These are phyloP conservation scores for Curvularia sp. DNA, from an alignment of 2,329 filamentous ascomycete species.

Conservation along the genomic window DNA sequence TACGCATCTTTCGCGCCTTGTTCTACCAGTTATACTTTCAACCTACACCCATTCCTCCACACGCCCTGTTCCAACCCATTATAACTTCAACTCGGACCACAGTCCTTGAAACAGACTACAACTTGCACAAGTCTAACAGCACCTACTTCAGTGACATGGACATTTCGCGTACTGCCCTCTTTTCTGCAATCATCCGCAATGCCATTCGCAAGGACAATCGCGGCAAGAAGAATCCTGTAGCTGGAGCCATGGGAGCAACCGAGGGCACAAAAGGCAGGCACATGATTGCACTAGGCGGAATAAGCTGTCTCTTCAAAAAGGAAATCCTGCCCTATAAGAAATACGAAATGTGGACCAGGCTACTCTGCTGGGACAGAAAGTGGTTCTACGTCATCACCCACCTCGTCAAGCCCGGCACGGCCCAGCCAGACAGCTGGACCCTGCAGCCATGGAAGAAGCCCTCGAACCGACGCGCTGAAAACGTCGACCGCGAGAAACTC, in stretches of 20 bases:
- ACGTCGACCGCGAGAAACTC: constrained; percentile 45
- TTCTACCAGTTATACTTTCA: constrained; percentile 58
- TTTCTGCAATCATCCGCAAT: constrained; percentile 63
- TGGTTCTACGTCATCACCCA: constrained; percentile 60
- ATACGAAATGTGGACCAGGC: constrained; percentile 58
- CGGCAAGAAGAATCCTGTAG: constrained; percentile 28
- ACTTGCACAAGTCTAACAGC: constrained; percentile 81
- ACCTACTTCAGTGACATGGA: constrained; percentile 91
- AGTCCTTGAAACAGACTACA: constrained; percentile 83
- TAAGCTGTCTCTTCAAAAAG: constrained; percentile 57
- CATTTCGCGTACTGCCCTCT: constrained; percentile 79
- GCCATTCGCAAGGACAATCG: constrained; percentile 50
- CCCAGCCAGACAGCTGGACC: constrained; percentile 52
- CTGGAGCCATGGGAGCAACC: constrained; percentile 26
- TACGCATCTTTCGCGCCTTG: constrained; percentile 57
- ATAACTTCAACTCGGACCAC: constrained; percentile 72
- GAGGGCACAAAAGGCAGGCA: constrained; percentile 36
- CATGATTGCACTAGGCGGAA: constrained; percentile 56
- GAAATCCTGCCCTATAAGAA: constrained; percentile 56
- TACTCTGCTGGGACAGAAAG: constrained; percentile 59
- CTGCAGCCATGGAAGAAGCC: constrained; percentile 56
- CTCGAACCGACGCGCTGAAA: constrained; percentile 25
- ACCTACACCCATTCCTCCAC: constrained; percentile 56
- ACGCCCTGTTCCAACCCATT: constrained; percentile 75
- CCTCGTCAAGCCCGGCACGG: constrained; percentile 56